Conservation (phyloP, 1,284 basidiomycete species). For the Bondarzewia mesenterica region DNA sequence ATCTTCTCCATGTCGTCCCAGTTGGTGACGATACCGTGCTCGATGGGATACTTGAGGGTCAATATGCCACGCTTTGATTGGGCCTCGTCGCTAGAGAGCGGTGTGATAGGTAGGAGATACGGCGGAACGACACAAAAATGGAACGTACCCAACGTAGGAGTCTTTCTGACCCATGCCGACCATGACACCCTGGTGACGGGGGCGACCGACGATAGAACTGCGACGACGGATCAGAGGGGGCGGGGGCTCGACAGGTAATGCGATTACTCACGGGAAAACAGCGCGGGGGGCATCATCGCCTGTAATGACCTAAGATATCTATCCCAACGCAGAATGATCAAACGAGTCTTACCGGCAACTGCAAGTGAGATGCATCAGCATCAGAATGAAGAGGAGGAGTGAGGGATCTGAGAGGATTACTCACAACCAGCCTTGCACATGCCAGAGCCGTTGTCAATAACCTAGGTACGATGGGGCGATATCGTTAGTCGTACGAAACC, state of each 20-base stretch:
- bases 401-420: constrained; percentile 22
- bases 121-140: constrained; percentile 1
- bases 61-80: constrained; percentile 95
- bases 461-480: constrained; percentile 25
- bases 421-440: constrained; percentile 91
- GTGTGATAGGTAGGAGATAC: not conserved
- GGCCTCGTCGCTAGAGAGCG: constrained; percentile 67
- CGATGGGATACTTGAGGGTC: constrained; percentile 83
- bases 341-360: constrained; percentile 40
- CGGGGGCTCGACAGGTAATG: not conserved
- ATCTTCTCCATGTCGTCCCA: constrained; percentile 97
- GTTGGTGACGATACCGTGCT: constrained; percentile 88
- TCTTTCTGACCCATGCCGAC: constrained; percentile 85
- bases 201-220: constrained; percentile 87
- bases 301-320: constrained; percentile 15
- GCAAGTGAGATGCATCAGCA: constrained; percentile 15
- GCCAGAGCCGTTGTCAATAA: constrained; percentile 83
- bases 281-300: constrained; percentile 68
- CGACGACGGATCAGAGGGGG: not conserved
- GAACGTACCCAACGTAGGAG: constrained; percentile 73
- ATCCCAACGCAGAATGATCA: not conserved
- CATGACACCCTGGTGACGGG: constrained; percentile 91
- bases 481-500: not conserved
- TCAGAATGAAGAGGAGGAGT: too few species aligned
- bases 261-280: constrained; percentile 52